phyloP scores from a whole-genome alignment of 768 basidiomycete species.

The Podaxis pistillaris region DNA sequence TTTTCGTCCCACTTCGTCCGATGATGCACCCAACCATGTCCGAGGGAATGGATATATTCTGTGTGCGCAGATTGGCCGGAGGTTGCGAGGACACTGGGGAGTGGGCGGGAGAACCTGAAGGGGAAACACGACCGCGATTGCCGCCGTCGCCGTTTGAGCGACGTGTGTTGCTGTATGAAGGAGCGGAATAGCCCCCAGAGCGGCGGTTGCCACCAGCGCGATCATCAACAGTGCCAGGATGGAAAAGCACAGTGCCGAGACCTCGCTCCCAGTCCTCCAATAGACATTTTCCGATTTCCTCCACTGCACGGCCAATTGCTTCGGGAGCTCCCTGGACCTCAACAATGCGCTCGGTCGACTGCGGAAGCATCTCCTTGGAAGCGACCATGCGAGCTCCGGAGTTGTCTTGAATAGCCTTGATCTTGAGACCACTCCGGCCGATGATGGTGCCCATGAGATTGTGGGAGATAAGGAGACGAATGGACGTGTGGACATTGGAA shows the following conservation, averaged over 20 bases:
- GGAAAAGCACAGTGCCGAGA: constrained; percentile 91
- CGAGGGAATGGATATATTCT: constrained; percentile 98
- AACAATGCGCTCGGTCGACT: constrained; percentile 98
- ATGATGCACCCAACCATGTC: constrained; percentile 99
- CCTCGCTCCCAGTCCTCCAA: constrained; percentile 97
- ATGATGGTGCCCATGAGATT: constrained; percentile 99
- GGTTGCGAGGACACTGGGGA: constrained; percentile 52
- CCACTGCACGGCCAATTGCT: constrained; percentile 88
- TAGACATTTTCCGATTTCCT: constrained; percentile 94
- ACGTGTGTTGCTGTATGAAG: constrained; percentile 34
- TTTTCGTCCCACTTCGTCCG: constrained; percentile 95
- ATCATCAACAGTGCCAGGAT: constrained; percentile 85
- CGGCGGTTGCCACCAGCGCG: constrained; percentile 54
- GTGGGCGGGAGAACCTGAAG: constrained; percentile 43
- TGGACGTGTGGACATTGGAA: constrained; percentile 78
- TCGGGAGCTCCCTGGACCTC: constrained; percentile 96
- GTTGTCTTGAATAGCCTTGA: constrained; percentile 96
- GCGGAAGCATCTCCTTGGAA: constrained; percentile 98
- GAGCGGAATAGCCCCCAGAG: constrained; percentile 38
- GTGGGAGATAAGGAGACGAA: constrained; percentile 97
- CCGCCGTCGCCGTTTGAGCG: constrained; percentile 63
- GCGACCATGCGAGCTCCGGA: constrained; percentile 99
- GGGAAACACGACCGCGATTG: constrained; percentile 46
- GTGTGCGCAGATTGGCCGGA: constrained; percentile 85
- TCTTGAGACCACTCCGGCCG: constrained; percentile 93